A percentile compares a stretch with the other conserved stretches of the same genome.
Evolutionary conservation across 1,284 basidiomycete species (phyloP).

Genomic region (Moesziomyces sp.): DNA sequence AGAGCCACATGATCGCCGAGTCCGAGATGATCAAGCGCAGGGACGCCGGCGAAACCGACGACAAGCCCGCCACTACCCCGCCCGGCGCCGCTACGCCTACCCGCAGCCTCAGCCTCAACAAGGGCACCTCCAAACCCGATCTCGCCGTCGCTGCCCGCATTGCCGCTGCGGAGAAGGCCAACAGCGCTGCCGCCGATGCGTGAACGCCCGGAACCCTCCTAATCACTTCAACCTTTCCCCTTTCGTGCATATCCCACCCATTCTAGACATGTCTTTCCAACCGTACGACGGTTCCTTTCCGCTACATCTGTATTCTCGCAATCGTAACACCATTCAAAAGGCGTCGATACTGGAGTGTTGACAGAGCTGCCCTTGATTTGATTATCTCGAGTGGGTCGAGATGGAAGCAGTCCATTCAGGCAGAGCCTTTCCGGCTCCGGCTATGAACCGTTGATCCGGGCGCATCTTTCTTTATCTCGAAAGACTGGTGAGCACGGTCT

Average conservation of each 20-base stretch:
- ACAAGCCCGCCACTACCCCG: slow-evolving; percentile 51
- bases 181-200: slow-evolving; percentile 21
- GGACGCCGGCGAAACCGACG: slow-evolving; percentile 41
- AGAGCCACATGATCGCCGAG: slow-evolving; percentile 62
- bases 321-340: slow-evolving; percentile 14
- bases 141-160: slow-evolving; percentile 40
- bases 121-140: slow-evolving; percentile 25
- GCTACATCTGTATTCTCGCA: slow-evolving; percentile 33
- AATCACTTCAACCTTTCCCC: not conserved
- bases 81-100: slow-evolving; percentile 50
- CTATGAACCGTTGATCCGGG: too few relatives aligned
- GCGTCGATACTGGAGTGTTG: too few relatives aligned
- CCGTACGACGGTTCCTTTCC: slow-evolving; percentile 10
- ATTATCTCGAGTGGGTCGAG: too few relatives aligned
- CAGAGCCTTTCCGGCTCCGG: too few relatives aligned
- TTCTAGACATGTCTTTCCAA: slow-evolving; percentile 8
- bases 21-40: slow-evolving; percentile 46
- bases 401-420: too few relatives aligned
- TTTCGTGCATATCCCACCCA: slow-evolving; percentile 1
- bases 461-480: too few relatives aligned
- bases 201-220: not conserved
- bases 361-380: too few relatives aligned
- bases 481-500: too few relatives aligned
- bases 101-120: slow-evolving; percentile 37
- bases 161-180: slow-evolving; percentile 46